Percentiles rank a stretch among this genome's conserved stretches.
Conservation (phyloP, 768 basidiomycete species). For the Albatrellus ellisii region DNA sequence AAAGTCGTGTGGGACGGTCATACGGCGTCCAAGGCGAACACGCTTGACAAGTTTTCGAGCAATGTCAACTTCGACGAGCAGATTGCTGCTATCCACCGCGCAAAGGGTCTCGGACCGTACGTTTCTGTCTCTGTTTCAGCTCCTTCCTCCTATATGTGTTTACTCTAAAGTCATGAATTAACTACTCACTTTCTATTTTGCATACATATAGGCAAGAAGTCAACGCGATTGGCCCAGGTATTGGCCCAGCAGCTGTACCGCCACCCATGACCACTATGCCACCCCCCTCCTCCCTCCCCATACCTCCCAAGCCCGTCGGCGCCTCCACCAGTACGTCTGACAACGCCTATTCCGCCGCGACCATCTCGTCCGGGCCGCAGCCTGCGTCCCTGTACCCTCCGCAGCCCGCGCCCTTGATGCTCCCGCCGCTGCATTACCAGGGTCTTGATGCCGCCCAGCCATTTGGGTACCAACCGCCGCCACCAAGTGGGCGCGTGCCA, state of each 20-base stretch:
- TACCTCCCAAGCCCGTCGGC: constrained; percentile 40
- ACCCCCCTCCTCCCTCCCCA: constrained; percentile 59
- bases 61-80: constrained; percentile 96
- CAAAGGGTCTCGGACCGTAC: constrained; percentile 81
- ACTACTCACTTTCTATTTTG: constrained; percentile 13
- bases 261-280: constrained; percentile 37
- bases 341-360: constrained; percentile 62
- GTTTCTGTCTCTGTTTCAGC: too few species aligned
- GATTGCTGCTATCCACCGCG: constrained; percentile 90
- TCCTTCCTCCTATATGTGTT: constrained; percentile 5
- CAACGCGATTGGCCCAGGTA: constrained; percentile 77
- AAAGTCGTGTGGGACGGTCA: constrained; percentile 99
- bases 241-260: constrained; percentile 68
- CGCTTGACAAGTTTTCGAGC: constrained; percentile 85
- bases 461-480: constrained; percentile 65
- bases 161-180: too few species aligned
- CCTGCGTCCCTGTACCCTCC: constrained; percentile 60
- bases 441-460: constrained; percentile 64
- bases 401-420: constrained; percentile 60
- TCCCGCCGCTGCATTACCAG: constrained; percentile 77
- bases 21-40: constrained; percentile 85
- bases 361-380: constrained; percentile 84
- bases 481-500: constrained; percentile 18
- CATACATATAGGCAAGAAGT: constrained; percentile 56
- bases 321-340: constrained; percentile 21